Percentiles rank a stretch among this genome's conserved stretches.
phyloP scores from a whole-genome alignment of 176 grass and related monocot species.

The Cymbopogon citratus region DNA sequence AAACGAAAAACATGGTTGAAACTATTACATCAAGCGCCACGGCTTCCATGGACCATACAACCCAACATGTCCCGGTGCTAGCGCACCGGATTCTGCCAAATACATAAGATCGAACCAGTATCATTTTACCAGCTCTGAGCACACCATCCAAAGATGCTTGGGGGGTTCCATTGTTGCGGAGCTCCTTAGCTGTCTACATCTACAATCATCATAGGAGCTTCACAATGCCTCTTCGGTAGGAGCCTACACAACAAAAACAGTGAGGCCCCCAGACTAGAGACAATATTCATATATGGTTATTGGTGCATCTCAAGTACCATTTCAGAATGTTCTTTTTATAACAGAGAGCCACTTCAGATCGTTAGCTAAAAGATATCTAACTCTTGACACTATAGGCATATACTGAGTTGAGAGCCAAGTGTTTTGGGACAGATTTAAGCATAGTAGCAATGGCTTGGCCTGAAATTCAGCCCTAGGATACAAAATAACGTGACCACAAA shows the following conservation, averaged over 20 bases:
- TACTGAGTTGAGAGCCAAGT: background rate
- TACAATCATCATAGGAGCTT: constrained; percentile 25
- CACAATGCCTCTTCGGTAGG: background rate
- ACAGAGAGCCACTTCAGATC: background rate
- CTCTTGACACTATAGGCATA: background rate
- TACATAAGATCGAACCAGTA: background rate
- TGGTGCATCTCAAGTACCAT: background rate
- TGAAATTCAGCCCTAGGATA: background rate
- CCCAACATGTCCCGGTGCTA: background rate
- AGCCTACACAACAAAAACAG: constrained; percentile 17
- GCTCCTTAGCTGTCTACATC: constrained; percentile 5
- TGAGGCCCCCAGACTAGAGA: background rate
- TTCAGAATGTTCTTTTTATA: constrained; percentile 2
- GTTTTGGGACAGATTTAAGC: background rate
- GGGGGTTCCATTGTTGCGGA: background rate
- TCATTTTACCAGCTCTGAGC: background rate
- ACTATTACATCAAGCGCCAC: background rate
- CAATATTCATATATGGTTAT: background rate
- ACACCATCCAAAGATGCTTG: background rate
- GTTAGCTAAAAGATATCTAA: background rate
- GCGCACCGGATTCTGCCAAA: background rate
- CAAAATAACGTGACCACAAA: background rate
- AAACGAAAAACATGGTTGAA: background rate
- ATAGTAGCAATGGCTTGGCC: background rate
- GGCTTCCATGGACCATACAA: background rate